Evolutionary conservation across 108 stramenopile genomes (phyloP), one percentile per base, ranked within the genome.

Genomic region (Mediolabrus comicus): DNA sequence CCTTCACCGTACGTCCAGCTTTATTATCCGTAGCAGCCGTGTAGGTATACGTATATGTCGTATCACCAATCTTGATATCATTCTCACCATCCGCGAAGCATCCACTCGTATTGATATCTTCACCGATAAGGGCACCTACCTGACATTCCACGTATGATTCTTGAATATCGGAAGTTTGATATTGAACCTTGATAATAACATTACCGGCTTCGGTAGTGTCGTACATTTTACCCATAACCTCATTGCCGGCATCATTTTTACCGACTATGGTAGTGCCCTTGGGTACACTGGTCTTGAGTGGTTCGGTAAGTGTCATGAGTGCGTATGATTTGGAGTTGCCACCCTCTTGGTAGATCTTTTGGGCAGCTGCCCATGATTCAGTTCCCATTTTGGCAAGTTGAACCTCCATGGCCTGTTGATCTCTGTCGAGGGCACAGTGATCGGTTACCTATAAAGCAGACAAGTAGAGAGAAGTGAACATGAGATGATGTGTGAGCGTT

Each of bases 301-400:
- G 65, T 25, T 72, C 16, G 8, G 69, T 28, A 9, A 91, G 68
- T 1, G 64, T 80, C 12, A 93, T n/a, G 16, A 29, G 60, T 0
- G 92, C 92, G 39, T 75, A 72, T 11, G 87, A 86, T 39, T 83
- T 86, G 67, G 89, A 88, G 64, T 86, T 54, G 4, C 77, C 87
- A 19, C 92, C 92, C 1, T 90, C 24, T 29, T 63, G 36, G 68
- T 90, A 94, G 65, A 91, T 77, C 8, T 56, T 25, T 11, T 46
- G 33, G 4, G 92, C 90, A 22, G 35, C 31, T 2, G 36, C 65
- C 57, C 81, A 86, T 16, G 79, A 59, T 25, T 65, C 74, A 12
- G 51, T 34, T 7, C 38, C 51, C 11, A 75, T 80, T 2, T 36
- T 31, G 16, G 62, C 75, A 6, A 90, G 72, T n/a, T 62, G 58